Percentiles rank a stretch among this genome's conserved stretches.
Conservation (phyloP, 2,329 filamentous ascomycete genomes). For the Penicillium sp. region DNA sequence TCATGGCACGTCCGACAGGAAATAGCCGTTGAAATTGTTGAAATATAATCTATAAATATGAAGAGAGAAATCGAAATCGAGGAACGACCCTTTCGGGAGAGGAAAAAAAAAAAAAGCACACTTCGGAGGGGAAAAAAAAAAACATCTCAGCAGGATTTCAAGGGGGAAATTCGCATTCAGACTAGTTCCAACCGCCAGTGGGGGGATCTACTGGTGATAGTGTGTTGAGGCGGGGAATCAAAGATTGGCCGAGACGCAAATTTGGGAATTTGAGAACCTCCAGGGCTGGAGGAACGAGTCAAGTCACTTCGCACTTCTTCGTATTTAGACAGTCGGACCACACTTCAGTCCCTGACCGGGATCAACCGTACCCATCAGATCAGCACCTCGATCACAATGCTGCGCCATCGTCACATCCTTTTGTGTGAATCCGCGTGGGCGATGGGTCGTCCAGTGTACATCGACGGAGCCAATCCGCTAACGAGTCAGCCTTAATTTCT, state of each 20-base stretch:
- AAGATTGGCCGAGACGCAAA: not conserved
- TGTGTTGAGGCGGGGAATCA: not conserved
- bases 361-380: constrained; percentile 32
- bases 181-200: constrained; percentile 6
- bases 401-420: constrained; percentile 38
- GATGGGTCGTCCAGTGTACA: constrained; percentile 41
- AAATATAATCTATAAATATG: not conserved
- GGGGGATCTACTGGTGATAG: constrained; percentile 16
- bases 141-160: constrained; percentile 10
- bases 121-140: constrained; percentile 1
- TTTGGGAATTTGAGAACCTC: not conserved
- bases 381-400: constrained; percentile 37
- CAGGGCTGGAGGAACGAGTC: too few relatives aligned
- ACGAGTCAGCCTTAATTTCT: constrained; percentile 10
- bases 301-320: too few relatives aligned
- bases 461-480: constrained; percentile 37
- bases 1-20: constrained; percentile 9
- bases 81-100: constrained; percentile 1
- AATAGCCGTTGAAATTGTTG: not conserved
- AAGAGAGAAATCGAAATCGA: not conserved
- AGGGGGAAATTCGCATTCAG: constrained; percentile 10
- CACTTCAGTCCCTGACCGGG: constrained; percentile 31
- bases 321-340: constrained; percentile 6
- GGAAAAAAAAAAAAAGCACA: not conserved
- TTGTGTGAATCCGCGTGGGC: constrained; percentile 35